A percentile compares a stretch with the other conserved stretches of the same genome.
Conservation (phyloP, 179 eudicot genomes). For the Beta macrorhiza region DNA sequence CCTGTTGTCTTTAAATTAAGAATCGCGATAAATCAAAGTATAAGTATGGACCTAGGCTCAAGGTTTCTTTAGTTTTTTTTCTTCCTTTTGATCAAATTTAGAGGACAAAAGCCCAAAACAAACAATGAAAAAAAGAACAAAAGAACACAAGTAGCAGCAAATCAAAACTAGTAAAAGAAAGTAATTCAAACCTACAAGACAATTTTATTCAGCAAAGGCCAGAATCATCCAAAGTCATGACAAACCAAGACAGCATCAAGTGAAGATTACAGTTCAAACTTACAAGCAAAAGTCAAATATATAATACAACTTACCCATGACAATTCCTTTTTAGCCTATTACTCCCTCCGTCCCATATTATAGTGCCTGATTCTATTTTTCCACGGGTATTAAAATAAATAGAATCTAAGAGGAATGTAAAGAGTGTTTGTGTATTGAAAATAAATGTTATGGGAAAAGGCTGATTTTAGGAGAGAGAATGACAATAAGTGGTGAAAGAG, state of each 20-base stretch:
- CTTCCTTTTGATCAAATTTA: background rate
- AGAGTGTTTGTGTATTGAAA: no score
- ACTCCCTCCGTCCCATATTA: no score
- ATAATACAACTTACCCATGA: no score
- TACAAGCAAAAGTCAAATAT: background rate
- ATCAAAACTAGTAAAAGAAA: background rate
- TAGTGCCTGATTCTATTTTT: no score
- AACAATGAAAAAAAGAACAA: background rate
- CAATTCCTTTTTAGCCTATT: no score
- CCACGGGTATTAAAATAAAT: no score
- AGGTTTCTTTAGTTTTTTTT: background rate
- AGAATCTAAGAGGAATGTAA: no score
- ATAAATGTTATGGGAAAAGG: no score
- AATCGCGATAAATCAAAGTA: conserved; percentile 39
- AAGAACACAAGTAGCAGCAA: background rate
- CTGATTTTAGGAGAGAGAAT: no score
- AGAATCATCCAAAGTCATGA: background rate
- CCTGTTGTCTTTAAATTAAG: conserved; percentile 43
- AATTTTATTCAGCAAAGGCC: background rate
- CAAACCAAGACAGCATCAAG: background rate
- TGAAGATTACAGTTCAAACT: conserved; percentile 5
- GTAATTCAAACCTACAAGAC: conserved; percentile 14
- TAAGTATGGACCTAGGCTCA: conserved; percentile 14
- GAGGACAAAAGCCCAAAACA: background rate
- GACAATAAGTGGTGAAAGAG: no score